A percentile compares a stretch with the other conserved stretches of the same genome.
phyloP scores from a whole-genome alignment of 768 basidiomycete genomes.

The Pulveroboletus ravenelii region DNA sequence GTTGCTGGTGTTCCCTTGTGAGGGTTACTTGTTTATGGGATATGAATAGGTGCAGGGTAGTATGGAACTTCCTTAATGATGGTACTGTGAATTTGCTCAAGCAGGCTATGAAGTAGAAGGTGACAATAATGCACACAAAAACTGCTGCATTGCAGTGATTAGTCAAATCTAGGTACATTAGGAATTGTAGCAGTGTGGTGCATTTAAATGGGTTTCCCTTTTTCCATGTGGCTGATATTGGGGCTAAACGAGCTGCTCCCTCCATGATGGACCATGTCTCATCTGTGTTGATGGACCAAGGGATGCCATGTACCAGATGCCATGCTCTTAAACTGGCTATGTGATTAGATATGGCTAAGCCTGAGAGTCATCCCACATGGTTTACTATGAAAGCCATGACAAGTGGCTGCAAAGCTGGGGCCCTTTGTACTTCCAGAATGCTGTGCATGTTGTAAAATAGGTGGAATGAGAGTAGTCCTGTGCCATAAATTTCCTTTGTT shows the following conservation, averaged over 20 bases:
- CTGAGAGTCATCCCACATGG: neutral
- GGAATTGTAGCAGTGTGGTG: too few relatives aligned
- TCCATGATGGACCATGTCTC: neutral
- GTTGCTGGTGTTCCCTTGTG: too few relatives aligned
- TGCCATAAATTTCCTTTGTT: neutral
- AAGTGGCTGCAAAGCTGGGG: accelerated
- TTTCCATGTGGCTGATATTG: accelerated
- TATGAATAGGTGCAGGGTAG: too few relatives aligned
- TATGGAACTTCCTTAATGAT: too few relatives aligned
- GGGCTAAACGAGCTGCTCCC: neutral
- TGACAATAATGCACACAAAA: too few relatives aligned
- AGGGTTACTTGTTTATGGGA: too few relatives aligned
- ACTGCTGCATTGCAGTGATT: too few relatives aligned
- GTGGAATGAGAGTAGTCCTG: neutral
- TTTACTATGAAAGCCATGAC: neutral
- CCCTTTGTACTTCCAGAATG: neutral
- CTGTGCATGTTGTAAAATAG: neutral
- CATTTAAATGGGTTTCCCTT: too few relatives aligned
- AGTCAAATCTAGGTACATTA: too few relatives aligned
- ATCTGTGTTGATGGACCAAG: neutral
- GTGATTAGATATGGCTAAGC: neutral
- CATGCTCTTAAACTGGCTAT: neutral
- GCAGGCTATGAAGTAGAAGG: too few relatives aligned
- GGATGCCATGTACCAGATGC: neutral
- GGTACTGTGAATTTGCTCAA: too few relatives aligned